Base-by-base conservation (phyloP, 2,329 filamentous ascomycete genomes). In the Talaromyces albobiverticillius region DNA sequence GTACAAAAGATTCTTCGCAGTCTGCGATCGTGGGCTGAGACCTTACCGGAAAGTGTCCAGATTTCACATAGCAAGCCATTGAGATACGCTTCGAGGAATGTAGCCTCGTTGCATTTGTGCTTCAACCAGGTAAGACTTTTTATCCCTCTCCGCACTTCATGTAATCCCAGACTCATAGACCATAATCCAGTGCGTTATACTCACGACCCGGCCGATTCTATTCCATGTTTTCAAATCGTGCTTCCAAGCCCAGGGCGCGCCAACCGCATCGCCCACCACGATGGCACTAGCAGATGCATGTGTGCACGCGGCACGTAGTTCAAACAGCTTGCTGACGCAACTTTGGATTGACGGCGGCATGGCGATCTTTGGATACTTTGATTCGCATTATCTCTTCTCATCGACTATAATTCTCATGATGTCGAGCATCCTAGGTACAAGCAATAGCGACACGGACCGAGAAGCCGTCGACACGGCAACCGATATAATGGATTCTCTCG, bases 331-430 rank as follows among this genome's bases (percentile, higher is more conserved):
- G 8, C 57, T 60, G 8, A 57, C 57, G 9, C 60, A 59, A 10
- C 50, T 62, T 22, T 61, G 60, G 60, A 56, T 48, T 9, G 60
- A 62, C 34, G 54, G 53, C 6, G 53, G 52, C 18, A 53, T 57
- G 51, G 40, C 53, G 26, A 59, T 53, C 5, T 57, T 59, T 36
- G 46, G 56, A 38, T 55, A 59, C 50, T 41, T 60, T 51, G 51
- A 58, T 22, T 48, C 56, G 4, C 53, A 58, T 23, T 58, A 58
- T 29, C 46, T 58, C 20, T 58, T 58, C 26, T 58, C 56, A n/a
- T 58, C 56, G 3, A 58, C 56, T 20, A 58, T 58, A n/a, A 58
- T 58, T 31, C 56, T 58, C 18, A 56, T 58, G 56, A 58, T 58
- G 56, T 55, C 56, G 20, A 55, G 53, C 50, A 54, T 53, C 14